Base-by-base conservation (phyloP, 2,329 filamentous ascomycete genomes). In the Fusarium chlamydosporum region DNA sequence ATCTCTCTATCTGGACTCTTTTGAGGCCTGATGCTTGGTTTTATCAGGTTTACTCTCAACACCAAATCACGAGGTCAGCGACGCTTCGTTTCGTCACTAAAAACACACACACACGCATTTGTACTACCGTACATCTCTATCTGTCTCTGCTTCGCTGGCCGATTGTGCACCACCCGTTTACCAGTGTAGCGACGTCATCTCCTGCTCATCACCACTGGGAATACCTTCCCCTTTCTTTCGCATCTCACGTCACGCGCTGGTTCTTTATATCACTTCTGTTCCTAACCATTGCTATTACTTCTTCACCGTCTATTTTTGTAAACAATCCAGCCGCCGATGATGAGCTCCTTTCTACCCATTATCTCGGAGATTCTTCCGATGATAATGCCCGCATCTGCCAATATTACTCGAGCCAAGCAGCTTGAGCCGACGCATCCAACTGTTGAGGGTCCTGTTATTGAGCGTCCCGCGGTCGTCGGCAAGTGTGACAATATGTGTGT, bases 401-500 rank as follows among this genome's bases (percentile, higher is more conserved):
- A 87, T 54, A 80, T 91, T 58, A 85, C 85, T 23, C 77, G 78
- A 46, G 82, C 83, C 34, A 82, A 81, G 37, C 85, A 84, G 79
- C 64, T 81, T 78, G 50, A 83, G 79, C 76, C 82, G 73, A 56
- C 71, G 7, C 54, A 76, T 56, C 75, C 76, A 26, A 76, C 75
- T 4, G 76, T 75, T 29, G 73, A 77, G 38, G 77, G 76, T 1
- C 72, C 76, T 11, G 75, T 77, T 31, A 72, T 74, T 26, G 76
- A 81, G 61, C 75, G 80, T 57, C 81, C 83, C 52, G 91, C 90
- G n/a, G 83, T 93, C 48, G 83, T 90, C 45, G 83, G 86, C 74
- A 85, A 88, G 76, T 89, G 86, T 55, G 86, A 90, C 62, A 86
- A 85, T 63, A 85, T 93, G 78, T 92, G 90, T 75, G 89, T 89